Evolutionary conservation across 2,329 filamentous ascomycete species (phyloP), one percentile per base, ranked within the genome.

Genomic region (Colletotrichum cordylinicola): DNA sequence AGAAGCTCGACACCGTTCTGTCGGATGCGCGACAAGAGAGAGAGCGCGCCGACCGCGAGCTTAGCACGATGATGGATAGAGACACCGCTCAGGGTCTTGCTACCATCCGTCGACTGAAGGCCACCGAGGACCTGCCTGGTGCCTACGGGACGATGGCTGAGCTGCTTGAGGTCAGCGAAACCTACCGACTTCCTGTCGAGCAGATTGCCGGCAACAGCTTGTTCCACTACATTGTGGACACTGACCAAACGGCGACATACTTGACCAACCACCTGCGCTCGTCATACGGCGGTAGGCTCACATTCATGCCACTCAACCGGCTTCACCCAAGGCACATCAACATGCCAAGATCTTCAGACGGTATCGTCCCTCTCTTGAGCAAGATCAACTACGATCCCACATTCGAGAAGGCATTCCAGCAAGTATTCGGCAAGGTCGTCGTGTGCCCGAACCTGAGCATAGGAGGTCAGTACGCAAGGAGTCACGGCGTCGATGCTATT

Each of bases 171-270:
- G 95, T 98, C 65, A 92, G 90, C 74, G 95, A 98, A 69, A 91
- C 92, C 69, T 98, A 98, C 85, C 93, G 96, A 76, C 92, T 96
- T 13, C 95, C 97, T 3, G 94, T 98, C 12, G 97, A 99, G 85
- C 95, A 98, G 80, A 97, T 96, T 67, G 97, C 96, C 4, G 97
- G 97, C 21, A 93, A 93, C 78, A 98, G 95, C 82, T 89, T 99
- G 10, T 99, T 99, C 86, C 95, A 99, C 84, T 98, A 98, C 79
- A 93, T 99, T 13, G 96, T 98, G 58, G 96, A 99, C 83, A 96
- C 94, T 66, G 95, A 98, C 76, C 92, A 94, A 55, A 98, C 96
- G 1, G 96, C 96, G 1, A 95, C 95, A 2, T 91, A 92, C 79
- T 91, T 98, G 39, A 92, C 97, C 58, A 94, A 96, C 79, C 91